Evolutionary conservation across 495 filamentous ascomycete genomes (phyloP), one percentile per base, ranked within the genome.

Genomic region (Paragyromitra xinjiangensis): DNA sequence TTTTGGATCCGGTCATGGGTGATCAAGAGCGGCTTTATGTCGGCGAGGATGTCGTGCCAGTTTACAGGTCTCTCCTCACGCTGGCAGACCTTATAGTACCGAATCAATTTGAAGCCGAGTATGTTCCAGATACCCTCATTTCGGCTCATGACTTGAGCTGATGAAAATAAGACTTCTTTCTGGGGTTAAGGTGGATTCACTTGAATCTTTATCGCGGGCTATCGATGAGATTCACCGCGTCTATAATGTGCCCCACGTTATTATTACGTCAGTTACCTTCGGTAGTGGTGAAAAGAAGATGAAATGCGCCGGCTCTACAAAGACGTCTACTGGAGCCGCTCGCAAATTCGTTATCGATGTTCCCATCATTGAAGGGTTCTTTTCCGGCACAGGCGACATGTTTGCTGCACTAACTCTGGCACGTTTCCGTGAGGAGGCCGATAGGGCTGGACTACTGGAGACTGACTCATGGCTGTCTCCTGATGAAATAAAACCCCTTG

Each of bases 71-170:
- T 14, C 85, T 96, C 61, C 85, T 97, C 51, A 84, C 84, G 24
- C 87, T 94, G 79, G 96, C 95, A 4, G 96, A 99, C 82, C 83
- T 99, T 74, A 96, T 98, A 64, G 84, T 98, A 24, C 95, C 95
- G 16, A 99, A 99, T 83, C 95, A 97, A 82, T 99, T 97, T 82
- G 95, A 99, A 86, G 93, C 93, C 29, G 95, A 98, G 94, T 97
- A 86, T 78, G 68, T 66, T 56, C 8, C 61, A 26, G 22, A 51
- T 1, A 59, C 9, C 44, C 34, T 39, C 74, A 3, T 71, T 45
- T 63, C 12, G 22, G 6, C n/a, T 7, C 6, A 22, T 44, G 16
- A 45, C 7, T 6, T 50, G 70, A 22, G 39, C 24, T 80, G 16
- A 80, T 39, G 12, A 42, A 40, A n/a, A 24, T 26, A 78, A 97